phyloP scores from a whole-genome alignment of 2,329 filamentous ascomycete species.

The Sporothrix luriei region DNA sequence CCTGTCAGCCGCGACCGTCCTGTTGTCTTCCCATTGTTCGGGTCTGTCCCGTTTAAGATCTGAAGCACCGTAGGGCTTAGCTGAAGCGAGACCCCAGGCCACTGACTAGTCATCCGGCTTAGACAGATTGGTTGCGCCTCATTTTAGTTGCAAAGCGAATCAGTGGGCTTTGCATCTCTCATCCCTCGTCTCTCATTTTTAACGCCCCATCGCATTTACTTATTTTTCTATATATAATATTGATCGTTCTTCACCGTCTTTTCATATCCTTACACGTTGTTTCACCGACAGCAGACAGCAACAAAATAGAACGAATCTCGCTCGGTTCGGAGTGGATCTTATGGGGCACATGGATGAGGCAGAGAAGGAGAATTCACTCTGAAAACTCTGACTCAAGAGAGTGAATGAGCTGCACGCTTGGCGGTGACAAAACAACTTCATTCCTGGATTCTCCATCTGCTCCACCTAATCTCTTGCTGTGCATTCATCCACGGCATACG shows the following conservation, averaged over 20 bases:
- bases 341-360: neutral
- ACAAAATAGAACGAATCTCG: neutral
- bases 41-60: conserved; percentile 18
- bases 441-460: neutral
- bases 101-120: neutral
- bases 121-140: neutral
- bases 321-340: conserved; percentile 11
- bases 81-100: neutral
- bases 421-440: neutral
- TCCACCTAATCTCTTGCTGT: neutral
- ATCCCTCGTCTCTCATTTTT: neutral
- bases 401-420: neutral
- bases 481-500: neutral
- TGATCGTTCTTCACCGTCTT: conserved; percentile 9
- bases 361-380: neutral
- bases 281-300: conserved; percentile 14
- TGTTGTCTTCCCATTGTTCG: neutral
- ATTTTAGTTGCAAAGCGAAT: neutral
- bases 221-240: too few species aligned
- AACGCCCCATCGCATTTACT: neutral
- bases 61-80: conserved; percentile 14
- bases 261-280: conserved; percentile 6
- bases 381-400: neutral
- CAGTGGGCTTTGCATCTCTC: neutral
- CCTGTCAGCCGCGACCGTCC: neutral